Evolutionary conservation across 768 basidiomycete species (phyloP).

Genomic region (Lentinula aciculospora): DNA sequence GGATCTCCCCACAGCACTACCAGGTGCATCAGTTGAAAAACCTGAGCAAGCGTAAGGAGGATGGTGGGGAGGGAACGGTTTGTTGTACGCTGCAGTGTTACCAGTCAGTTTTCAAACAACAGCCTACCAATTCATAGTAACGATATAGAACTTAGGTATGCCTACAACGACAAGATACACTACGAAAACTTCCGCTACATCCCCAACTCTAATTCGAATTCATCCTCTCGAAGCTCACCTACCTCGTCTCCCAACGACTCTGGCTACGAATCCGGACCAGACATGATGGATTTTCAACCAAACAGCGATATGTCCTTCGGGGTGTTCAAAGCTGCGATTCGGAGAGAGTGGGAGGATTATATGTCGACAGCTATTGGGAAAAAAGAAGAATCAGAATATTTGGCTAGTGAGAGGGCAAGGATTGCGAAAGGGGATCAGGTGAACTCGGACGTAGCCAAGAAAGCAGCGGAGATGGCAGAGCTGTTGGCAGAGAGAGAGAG

Average conservation of each 20-base stretch:
- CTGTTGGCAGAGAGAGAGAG: not conserved
- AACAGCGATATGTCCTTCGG: not conserved
- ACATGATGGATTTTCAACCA: not conserved
- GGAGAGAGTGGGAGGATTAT: slow-evolving; percentile 1
- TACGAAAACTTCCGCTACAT: not conserved
- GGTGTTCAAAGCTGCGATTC: not conserved
- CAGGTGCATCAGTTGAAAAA: slow-evolving; percentile 14
- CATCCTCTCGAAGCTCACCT: not conserved
- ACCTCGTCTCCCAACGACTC: not conserved
- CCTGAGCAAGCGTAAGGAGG: not conserved
- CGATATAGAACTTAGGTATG: not conserved
- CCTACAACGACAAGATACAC: not conserved
- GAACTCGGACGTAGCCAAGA: not conserved
- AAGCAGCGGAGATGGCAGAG: not conserved
- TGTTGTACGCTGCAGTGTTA: slow-evolving; percentile 2
- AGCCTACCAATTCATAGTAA: not conserved
- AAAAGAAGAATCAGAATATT: not conserved
- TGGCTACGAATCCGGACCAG: not conserved
- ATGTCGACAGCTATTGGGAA: not conserved
- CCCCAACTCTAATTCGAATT: not conserved
- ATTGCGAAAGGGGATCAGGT: not conserved
- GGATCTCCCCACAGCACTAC: slow-evolving; percentile 15
- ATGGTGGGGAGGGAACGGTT: not conserved
- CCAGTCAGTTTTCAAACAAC: not conserved
- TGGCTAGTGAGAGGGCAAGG: not conserved